Evolutionary conservation across 495 filamentous ascomycete species (phyloP), one percentile per base, ranked within the genome.

Genomic region (Hyaloscypha hepaticicola): DNA sequence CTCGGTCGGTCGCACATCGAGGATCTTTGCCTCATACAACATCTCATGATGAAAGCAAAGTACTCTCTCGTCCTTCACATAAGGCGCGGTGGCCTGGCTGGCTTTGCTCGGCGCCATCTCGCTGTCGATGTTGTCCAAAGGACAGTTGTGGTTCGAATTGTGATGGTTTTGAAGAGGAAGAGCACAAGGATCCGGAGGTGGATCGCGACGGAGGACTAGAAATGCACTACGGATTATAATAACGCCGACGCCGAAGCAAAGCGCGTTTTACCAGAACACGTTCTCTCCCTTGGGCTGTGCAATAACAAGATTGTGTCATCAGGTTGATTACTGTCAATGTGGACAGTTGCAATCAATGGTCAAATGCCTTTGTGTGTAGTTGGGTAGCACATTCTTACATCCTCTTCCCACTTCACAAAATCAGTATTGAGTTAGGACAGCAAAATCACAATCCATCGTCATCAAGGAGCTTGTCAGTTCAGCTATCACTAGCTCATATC

Each of bases 1-100:
- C 25, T 83, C 76, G 2, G 80, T 85, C 12, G 81, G 78, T 49
- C 90, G 80, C 52, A 83, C 82, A 50, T 97, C 94, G 38, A 97
- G 80, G 49, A 99, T 88, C 77, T 97, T 97, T 63, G 95, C 94
- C 77, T 99, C 95, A 73, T 99, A 99, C 21, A 99, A 85, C 72
- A 98, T 86, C 64, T 97, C 93, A 76, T 92, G 90, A 74, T 99
- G 95, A 70, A 99, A 99, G 78, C 95, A 99, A 24, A 99, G 85
- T 45, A 96, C 94, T 70, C 87, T 90, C 79, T 99, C 95, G 70
- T 97, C 93, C 75, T 95, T 95, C 57, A 79, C 78, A 75, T 90
- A 99, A 33, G 81, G 84, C 22, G 87, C 83, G 52, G 68, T 73
- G 28, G 75, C 72, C 34, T 73, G 72, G 72, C 55, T 75, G 64